phyloP scores from a whole-genome alignment of 1,284 basidiomycete genomes.

The Testicularia cyperi region DNA sequence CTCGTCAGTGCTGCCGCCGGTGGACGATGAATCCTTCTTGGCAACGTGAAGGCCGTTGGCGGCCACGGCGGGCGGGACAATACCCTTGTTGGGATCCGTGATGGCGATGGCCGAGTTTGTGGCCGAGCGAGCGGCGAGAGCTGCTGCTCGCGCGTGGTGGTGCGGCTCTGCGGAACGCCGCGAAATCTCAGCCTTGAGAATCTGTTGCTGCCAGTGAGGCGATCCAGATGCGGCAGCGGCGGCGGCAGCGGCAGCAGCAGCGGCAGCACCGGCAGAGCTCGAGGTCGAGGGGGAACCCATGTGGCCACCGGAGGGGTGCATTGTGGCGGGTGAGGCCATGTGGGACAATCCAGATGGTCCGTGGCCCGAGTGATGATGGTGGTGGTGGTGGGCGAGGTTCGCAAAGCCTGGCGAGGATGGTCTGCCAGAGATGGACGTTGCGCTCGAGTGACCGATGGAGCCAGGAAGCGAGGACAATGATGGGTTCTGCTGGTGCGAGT shows the following conservation, averaged over 20 bases:
- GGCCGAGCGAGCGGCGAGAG: conserved; percentile 64
- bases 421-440: conserved; percentile 27
- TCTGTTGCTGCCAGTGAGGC: conserved; percentile 57
- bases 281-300: conserved; percentile 14
- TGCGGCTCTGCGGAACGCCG: conserved; percentile 64
- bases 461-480: conserved; percentile 51
- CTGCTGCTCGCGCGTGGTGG: conserved; percentile 66
- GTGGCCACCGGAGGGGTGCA: conserved; percentile 33
- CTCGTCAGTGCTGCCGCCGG: conserved; percentile 10
- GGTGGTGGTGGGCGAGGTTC: conserved; percentile 33
- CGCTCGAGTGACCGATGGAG: conserved; percentile 40
- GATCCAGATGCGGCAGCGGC: conserved; percentile 30
- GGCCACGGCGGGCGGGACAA: conserved; percentile 51
- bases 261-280: conserved; percentile 13
- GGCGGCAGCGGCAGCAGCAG: conserved; percentile 21
- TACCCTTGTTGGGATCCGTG: conserved; percentile 63
- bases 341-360: conserved; percentile 42
- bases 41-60: conserved; percentile 61
- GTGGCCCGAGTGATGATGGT: conserved; percentile 39
- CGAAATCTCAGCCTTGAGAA: conserved; percentile 61
- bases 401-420: conserved; percentile 51
- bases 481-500: conserved; percentile 51
- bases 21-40: conserved; percentile 35
- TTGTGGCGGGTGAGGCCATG: conserved; percentile 40
- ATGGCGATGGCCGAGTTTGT: conserved; percentile 62